Percentiles rank a stretch among this genome's conserved stretches.
phyloP scores from a whole-genome alignment of 1,284 basidiomycete genomes.

The Melampsora larici-populina region DNA sequence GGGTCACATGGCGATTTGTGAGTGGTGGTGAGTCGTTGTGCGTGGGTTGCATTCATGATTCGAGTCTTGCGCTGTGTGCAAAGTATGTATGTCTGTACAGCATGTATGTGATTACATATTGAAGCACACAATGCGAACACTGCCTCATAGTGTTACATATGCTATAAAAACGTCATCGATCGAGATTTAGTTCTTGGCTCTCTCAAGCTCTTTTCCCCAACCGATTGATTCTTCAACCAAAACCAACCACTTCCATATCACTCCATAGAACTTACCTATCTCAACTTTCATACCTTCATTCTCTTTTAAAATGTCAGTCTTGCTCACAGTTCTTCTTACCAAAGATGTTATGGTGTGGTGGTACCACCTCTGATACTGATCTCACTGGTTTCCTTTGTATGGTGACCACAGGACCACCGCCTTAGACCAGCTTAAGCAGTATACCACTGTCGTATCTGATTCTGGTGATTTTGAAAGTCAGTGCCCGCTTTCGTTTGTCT shows the following conservation, averaged over 20 bases:
- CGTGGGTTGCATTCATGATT: too few relatives aligned
- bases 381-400: not conserved
- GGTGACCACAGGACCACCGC: slow-evolving; percentile 64
- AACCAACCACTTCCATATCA: not conserved
- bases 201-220: too few relatives aligned
- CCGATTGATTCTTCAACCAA: too few relatives aligned
- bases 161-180: too few relatives aligned
- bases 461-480: slow-evolving; percentile 44
- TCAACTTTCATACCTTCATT: not conserved
- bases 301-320: not conserved
- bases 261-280: not conserved
- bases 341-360: not conserved
- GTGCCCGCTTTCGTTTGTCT: not conserved
- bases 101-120: too few relatives aligned
- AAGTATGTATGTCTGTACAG: too few relatives aligned
- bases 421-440: slow-evolving; percentile 79
- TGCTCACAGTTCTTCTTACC: not conserved
- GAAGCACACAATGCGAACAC: too few relatives aligned
- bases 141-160: too few relatives aligned
- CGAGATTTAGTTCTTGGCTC: too few relatives aligned
- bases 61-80: too few relatives aligned
- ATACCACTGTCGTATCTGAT: slow-evolving; percentile 67
- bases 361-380: not conserved
- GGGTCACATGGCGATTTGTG: too few relatives aligned
- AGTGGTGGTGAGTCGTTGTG: too few relatives aligned